These are phyloP conservation scores for Monosporozyma yasuniensis DNA, from an alignment of 805 yeast genomes.

Conservation along the genomic window DNA sequence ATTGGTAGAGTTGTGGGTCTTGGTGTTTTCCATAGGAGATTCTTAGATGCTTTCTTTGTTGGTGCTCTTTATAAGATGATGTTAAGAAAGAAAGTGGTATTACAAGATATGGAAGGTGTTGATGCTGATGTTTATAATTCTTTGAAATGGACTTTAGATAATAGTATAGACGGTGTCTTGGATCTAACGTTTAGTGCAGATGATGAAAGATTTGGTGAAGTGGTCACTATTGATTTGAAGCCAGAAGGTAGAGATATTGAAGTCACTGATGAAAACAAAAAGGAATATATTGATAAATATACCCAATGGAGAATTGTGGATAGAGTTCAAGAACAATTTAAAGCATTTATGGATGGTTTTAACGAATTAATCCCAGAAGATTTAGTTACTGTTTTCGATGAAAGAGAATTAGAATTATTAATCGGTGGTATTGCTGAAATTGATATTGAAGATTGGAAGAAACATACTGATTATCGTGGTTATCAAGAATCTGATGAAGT, in stretches of 20 bases:
- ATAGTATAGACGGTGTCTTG: slow-evolving; percentile 80
- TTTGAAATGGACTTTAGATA: slow-evolving; percentile 90
- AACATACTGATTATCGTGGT: slow-evolving; percentile 97
- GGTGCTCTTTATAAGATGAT: slow-evolving; percentile 98
- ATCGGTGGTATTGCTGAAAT: slow-evolving; percentile 98
- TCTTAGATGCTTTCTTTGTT: slow-evolving; percentile 95
- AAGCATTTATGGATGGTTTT: slow-evolving; percentile 94
- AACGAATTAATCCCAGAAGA: slow-evolving; percentile 97
- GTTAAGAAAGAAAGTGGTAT: slow-evolving; percentile 85
- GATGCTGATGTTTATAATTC: slow-evolving; percentile 95
- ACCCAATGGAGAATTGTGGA: slow-evolving; percentile 93
- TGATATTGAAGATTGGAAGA: slow-evolving; percentile 98
- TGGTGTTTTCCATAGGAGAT: slow-evolving; percentile 97
- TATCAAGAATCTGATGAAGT: slow-evolving; percentile 95
- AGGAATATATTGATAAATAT: slow-evolving; percentile 87
- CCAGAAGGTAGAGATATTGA: slow-evolving; percentile 81
- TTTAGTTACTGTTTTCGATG: slow-evolving; percentile 91
- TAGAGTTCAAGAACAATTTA: slow-evolving; percentile 91
- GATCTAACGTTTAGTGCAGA: slow-evolving; percentile 83
- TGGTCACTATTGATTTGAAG: slow-evolving; percentile 80
- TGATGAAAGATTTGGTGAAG: slow-evolving; percentile 93
- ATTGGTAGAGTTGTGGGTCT: slow-evolving; percentile 97
- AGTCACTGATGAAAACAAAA: slow-evolving; percentile 90
- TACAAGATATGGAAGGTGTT: slow-evolving; percentile 98
- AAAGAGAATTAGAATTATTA: slow-evolving; percentile 89